These are phyloP conservation scores for Syzygium malaccense DNA, from an alignment of 441 rosid species.

Conservation along the genomic window DNA sequence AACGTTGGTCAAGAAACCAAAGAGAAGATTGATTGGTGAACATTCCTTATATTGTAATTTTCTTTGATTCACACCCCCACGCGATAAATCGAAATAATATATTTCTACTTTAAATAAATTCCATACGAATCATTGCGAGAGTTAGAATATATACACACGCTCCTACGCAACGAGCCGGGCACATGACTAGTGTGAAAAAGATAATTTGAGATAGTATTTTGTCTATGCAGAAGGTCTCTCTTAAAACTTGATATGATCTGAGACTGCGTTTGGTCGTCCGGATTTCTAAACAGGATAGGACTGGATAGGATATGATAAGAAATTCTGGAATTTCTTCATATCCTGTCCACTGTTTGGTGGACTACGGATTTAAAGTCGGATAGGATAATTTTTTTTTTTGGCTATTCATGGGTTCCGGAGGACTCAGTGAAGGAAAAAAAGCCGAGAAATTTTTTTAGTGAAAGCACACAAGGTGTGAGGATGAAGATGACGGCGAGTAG, in stretches of 20 bases:
- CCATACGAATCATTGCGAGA: neutral
- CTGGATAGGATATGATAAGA: too few relatives aligned
- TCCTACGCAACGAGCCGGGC: neutral
- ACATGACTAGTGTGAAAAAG: neutral
- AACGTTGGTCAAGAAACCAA: neutral
- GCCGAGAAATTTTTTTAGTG: too few relatives aligned
- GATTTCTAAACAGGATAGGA: too few relatives aligned
- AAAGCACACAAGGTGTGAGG: too few relatives aligned
- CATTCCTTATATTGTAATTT: neutral
- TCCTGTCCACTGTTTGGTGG: too few relatives aligned
- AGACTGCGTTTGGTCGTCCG: too few relatives aligned
- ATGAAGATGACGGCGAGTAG: too few relatives aligned
- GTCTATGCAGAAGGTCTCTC: neutral
- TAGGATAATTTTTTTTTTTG: too few relatives aligned
- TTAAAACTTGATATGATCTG: neutral
- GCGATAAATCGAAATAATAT: neutral
- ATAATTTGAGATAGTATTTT: neutral
- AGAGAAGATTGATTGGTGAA: neutral
- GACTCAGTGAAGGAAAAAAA: too few relatives aligned
- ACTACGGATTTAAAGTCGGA: too few relatives aligned
- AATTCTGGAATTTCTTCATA: too few relatives aligned
- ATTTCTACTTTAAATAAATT: neutral
- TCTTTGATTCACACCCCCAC: neutral
- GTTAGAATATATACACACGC: neutral
- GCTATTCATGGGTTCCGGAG: too few relatives aligned